Percentiles rank a stretch among this genome's conserved stretches.
phyloP scores from a whole-genome alignment of 2,329 filamentous ascomycete species.

The Hirsutella minnesotensis region DNA sequence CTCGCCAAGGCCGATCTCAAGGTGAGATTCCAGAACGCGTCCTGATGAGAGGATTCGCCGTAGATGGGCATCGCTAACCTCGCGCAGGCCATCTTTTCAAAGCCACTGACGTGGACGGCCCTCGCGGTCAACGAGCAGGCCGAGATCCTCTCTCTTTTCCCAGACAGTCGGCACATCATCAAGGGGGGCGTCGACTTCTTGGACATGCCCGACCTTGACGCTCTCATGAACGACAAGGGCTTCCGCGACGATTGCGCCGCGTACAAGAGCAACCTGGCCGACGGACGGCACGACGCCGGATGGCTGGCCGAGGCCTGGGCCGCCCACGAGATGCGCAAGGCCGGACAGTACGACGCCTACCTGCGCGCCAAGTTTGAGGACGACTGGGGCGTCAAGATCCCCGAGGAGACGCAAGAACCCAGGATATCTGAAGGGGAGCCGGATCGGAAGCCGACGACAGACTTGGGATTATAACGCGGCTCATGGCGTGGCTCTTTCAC shows the following conservation, averaged over 20 bases:
- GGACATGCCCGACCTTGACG: slow-evolving; percentile 27
- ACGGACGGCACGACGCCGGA: slow-evolving; percentile 37
- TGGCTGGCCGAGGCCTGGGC: slow-evolving; percentile 41
- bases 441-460: too few species aligned
- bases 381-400: slow-evolving; percentile 30
- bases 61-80: not conserved
- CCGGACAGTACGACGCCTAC: slow-evolving; percentile 38
- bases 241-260: slow-evolving; percentile 34
- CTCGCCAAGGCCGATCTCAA: slow-evolving; percentile 25
- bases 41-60: not conserved
- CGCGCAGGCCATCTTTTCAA: slow-evolving; percentile 22
- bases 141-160: slow-evolving; percentile 26
- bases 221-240: slow-evolving; percentile 32
- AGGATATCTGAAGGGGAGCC: not conserved
- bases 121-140: slow-evolving; percentile 20
- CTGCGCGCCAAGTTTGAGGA: slow-evolving; percentile 31
- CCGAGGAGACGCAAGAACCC: slow-evolving; percentile 14
- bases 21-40: slow-evolving; percentile 14
- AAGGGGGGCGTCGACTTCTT: slow-evolving; percentile 21
- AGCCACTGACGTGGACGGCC: slow-evolving; percentile 25
- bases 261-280: slow-evolving; percentile 32
- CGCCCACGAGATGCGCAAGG: slow-evolving; percentile 35
- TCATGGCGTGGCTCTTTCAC: too few species aligned
- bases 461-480: too few species aligned
- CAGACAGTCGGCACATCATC: slow-evolving; percentile 24